These are phyloP conservation scores for Trichoderma oligosporum DNA, from an alignment of 2,329 filamentous ascomycete species.

Conservation along the genomic window DNA sequence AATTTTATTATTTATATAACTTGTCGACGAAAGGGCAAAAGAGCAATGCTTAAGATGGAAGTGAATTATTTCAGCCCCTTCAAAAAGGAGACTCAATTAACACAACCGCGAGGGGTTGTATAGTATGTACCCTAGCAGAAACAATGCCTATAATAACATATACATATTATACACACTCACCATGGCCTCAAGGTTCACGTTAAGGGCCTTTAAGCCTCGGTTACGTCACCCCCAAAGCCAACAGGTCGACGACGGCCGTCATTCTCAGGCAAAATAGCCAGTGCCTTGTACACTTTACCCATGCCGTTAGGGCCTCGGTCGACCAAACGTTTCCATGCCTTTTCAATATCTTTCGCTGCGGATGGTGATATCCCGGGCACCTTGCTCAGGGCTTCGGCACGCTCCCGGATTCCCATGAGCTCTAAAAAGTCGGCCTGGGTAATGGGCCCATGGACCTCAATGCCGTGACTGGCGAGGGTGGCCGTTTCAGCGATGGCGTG, in stretches of 20 bases:
- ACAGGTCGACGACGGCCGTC: constrained; percentile 71
- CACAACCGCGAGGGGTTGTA: too few species aligned
- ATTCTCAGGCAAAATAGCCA: constrained; percentile 85
- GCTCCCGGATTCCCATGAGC: constrained; percentile 76
- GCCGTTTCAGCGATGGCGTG: constrained; percentile 79
- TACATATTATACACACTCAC: too few species aligned
- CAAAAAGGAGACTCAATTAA: too few species aligned
- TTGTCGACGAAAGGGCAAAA: too few species aligned
- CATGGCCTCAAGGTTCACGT: not conserved
- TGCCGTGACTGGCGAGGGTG: constrained; percentile 66
- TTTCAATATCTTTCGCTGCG: constrained; percentile 60
- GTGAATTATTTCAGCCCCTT: too few species aligned
- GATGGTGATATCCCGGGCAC: constrained; percentile 40
- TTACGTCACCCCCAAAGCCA: constrained; percentile 78
- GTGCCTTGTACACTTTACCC: constrained; percentile 90
- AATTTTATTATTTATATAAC: too few species aligned
- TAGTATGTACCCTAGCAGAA: not conserved
- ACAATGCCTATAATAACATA: too few species aligned
- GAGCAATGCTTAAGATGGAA: too few species aligned
- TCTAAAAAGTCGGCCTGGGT: constrained; percentile 78
- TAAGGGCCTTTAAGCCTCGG: constrained; percentile 2
- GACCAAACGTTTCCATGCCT: constrained; percentile 76
- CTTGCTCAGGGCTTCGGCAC: constrained; percentile 64
- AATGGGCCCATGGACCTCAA: constrained; percentile 91
- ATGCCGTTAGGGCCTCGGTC: constrained; percentile 80